Percentiles rank a stretch among this genome's conserved stretches.
These are phyloP conservation scores for Saitozyma sp. DNA, from an alignment of 768 basidiomycete species.

Conservation along the genomic window DNA sequence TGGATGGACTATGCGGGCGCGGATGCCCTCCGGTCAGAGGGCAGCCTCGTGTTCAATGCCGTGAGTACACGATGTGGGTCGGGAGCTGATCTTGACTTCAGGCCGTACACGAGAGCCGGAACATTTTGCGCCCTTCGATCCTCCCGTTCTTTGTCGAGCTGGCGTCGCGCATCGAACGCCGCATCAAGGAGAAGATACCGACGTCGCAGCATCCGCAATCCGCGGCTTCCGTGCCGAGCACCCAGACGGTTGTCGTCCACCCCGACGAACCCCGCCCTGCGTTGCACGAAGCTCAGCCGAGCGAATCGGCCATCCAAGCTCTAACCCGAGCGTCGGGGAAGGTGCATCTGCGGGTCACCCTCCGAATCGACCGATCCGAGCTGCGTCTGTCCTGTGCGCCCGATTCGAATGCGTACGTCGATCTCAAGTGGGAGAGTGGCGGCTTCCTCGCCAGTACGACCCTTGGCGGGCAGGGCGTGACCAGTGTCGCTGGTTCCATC, in stretches of 20 bases:
- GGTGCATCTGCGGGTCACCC: slow-evolving; percentile 76
- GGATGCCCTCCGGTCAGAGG: slow-evolving; percentile 2
- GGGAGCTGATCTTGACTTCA: slow-evolving; percentile 7
- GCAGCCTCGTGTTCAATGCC: slow-evolving; percentile 70
- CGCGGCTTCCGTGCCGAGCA: background rate
- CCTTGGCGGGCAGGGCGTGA: slow-evolving; percentile 64
- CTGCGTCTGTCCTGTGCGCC: slow-evolving; percentile 84
- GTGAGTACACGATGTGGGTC: slow-evolving; percentile 54
- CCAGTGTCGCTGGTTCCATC: slow-evolving; percentile 71
- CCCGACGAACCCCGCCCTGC: background rate
- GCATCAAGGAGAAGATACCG: slow-evolving; percentile 57
- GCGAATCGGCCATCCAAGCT: background rate
- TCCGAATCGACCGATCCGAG: slow-evolving; percentile 86
- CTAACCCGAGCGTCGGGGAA: slow-evolving; percentile 52
- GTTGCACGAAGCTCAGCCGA: background rate
- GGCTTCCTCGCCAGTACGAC: slow-evolving; percentile 79
- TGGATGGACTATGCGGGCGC: slow-evolving; percentile 42
- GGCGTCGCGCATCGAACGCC: slow-evolving; percentile 66
- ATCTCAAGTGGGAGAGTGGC: slow-evolving; percentile 89
- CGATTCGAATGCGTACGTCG: slow-evolving; percentile 87
- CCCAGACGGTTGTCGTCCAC: background rate
- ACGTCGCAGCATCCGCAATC: background rate
- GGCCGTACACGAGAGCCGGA: slow-evolving; percentile 76
- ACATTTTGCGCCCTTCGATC: slow-evolving; percentile 75
- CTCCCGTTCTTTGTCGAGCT: slow-evolving; percentile 82